Evolutionary conservation across 108 stramenopile genomes (phyloP).

Genomic region (Conticribra guillardii): DNA sequence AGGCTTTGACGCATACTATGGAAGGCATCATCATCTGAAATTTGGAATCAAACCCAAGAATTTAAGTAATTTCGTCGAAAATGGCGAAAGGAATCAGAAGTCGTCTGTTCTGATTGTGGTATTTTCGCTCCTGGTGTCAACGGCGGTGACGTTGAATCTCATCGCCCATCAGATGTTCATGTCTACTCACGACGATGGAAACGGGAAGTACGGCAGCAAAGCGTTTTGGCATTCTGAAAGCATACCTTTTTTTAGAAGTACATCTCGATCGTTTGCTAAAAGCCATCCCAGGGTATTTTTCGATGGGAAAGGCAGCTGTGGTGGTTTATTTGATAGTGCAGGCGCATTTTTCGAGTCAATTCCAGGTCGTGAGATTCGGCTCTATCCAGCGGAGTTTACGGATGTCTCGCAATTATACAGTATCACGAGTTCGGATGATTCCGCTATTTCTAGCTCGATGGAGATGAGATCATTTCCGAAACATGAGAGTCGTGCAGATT

Average conservation of each 20-base stretch:
- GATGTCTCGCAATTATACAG: constrained; percentile 42
- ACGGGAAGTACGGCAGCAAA: neutral
- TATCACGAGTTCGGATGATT: constrained; percentile 22
- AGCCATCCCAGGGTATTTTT: neutral
- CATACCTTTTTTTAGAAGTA: neutral
- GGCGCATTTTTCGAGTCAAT: neutral
- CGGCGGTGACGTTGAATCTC: neutral
- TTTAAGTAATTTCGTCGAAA: neutral
- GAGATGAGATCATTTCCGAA: constrained; percentile 35
- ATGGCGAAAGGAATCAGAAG: neutral
- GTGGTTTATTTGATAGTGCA: neutral
- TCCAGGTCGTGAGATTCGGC: constrained; percentile 9
- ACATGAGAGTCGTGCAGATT: constrained; percentile 37
- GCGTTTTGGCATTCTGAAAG: neutral
- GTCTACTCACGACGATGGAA: too few relatives aligned
- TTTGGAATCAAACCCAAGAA: neutral
- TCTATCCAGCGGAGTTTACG: constrained; percentile 32
- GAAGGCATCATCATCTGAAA: neutral
- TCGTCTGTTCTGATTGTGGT: neutral
- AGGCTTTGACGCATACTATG: neutral
- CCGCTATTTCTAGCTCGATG: constrained; percentile 9
- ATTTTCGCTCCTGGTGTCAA: neutral
- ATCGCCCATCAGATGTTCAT: neutral
- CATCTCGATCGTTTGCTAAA: neutral
- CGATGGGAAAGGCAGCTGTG: too few relatives aligned